Evolutionary conservation across 495 filamentous ascomycete genomes (phyloP).

Genomic region (Ascobolus immersus): DNA sequence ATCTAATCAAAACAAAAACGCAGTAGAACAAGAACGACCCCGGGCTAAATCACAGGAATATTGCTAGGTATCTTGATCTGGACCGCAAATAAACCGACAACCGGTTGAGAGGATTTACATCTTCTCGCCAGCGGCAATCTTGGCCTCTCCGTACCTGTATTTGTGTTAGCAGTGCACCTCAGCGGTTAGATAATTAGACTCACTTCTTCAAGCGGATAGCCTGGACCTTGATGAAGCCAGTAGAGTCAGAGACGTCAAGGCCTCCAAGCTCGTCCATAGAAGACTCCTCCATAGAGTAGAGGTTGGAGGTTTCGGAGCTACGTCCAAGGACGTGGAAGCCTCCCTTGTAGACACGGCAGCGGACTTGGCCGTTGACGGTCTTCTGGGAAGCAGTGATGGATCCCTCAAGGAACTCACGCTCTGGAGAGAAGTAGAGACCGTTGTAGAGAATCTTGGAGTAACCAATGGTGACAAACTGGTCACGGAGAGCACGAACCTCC

Average conservation of each 20-base stretch:
- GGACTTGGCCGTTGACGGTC: constrained; percentile 42
- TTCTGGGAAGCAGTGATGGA: constrained; percentile 45
- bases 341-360: constrained; percentile 55
- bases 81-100: no score
- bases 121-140: constrained; percentile 11
- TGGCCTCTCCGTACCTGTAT: constrained; percentile 12
- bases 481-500: constrained; percentile 60
- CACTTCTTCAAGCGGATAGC: constrained; percentile 78
- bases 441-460: constrained; percentile 60
- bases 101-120: constrained; percentile 10
- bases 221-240: constrained; percentile 59
- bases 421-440: constrained; percentile 57
- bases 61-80: no score
- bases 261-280: constrained; percentile 72
- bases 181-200: not conserved
- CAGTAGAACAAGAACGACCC: no score
- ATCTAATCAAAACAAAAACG: no score
- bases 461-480: constrained; percentile 53
- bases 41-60: no score
- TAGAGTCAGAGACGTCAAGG: constrained; percentile 40
- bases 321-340: constrained; percentile 47
- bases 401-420: constrained; percentile 56
- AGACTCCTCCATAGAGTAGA: constrained; percentile 56
- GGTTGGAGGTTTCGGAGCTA: constrained; percentile 50
- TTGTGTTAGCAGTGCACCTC: not conserved